A percentile compares a stretch with the other conserved stretches of the same genome.
phyloP scores from a whole-genome alignment of 768 basidiomycete genomes.

The Lentinula sp. region DNA sequence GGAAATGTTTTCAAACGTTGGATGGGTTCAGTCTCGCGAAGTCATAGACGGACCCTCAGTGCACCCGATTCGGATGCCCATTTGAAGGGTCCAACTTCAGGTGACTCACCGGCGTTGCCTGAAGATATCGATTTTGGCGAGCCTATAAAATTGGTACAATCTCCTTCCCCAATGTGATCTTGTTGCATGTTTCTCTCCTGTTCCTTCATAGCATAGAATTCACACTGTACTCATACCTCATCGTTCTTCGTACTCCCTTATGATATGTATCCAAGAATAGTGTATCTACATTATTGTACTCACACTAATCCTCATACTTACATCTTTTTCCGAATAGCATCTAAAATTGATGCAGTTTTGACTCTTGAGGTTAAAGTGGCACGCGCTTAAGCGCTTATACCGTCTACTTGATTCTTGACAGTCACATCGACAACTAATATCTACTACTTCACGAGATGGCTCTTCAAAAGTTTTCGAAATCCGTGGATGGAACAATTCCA shows the following conservation, averaged over 20 bases:
- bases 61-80: slow-evolving; percentile 37
- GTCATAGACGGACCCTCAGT: slow-evolving; percentile 45
- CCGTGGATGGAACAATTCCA: slow-evolving; percentile 74
- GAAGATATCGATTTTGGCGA: slow-evolving; percentile 18
- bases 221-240: not conserved
- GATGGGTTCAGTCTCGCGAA: slow-evolving; percentile 27
- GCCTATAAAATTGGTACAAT: not conserved
- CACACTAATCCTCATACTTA: not conserved
- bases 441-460: slow-evolving; percentile 28
- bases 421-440: not conserved
- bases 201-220: slow-evolving; percentile 1
- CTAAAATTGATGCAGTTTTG: too few relatives aligned
- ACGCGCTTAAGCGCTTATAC: too few relatives aligned
- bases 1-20: slow-evolving; percentile 37
- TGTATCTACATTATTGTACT: not conserved
- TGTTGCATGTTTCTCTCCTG: not conserved
- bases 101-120: slow-evolving; percentile 7
- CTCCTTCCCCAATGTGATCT: not conserved
- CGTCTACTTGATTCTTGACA: not conserved
- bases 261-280: not conserved
- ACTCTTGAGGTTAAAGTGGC: too few relatives aligned
- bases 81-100: slow-evolving; percentile 5
- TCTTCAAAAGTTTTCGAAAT: slow-evolving; percentile 46
- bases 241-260: not conserved
- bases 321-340: too few relatives aligned